Conservation (phyloP, 768 basidiomycete genomes). For the Dictyophora rubrovolvata region DNA sequence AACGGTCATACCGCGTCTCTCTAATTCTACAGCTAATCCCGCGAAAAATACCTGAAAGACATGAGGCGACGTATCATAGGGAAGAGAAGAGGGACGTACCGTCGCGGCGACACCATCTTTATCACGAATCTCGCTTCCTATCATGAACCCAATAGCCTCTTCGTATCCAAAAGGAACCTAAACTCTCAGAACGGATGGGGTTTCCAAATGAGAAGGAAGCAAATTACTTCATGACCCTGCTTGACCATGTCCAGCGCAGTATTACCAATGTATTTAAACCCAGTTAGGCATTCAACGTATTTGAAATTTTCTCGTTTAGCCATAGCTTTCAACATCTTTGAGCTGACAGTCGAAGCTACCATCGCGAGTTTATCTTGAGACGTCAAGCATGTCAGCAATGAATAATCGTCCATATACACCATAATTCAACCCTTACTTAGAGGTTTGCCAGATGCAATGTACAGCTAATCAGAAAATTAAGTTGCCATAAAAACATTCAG, state of each 20-base stretch:
- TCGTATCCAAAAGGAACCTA: conserved; percentile 67
- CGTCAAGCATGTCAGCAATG: neutral
- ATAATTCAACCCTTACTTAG: conserved; percentile 24
- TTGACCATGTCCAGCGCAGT: conserved; percentile 54
- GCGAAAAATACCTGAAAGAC: conserved; percentile 50
- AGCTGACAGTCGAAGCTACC: conserved; percentile 85
- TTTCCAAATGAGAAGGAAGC: neutral
- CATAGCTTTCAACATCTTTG: conserved; percentile 79
- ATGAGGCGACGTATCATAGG: neutral
- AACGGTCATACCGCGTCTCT: conserved; percentile 41
- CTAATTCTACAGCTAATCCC: conserved; percentile 48
- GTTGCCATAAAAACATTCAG: neutral
- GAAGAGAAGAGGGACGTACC: conserved; percentile 26
- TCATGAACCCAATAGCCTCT: conserved; percentile 90
- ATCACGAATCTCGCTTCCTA: conserved; percentile 67
- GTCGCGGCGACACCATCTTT: conserved; percentile 84
- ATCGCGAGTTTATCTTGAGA: conserved; percentile 58
- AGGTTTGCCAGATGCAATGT: conserved; percentile 34
- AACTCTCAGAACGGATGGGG: neutral
- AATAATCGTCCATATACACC: neutral
- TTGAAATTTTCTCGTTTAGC: conserved; percentile 68
- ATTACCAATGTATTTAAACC: conserved; percentile 89
- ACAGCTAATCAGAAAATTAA: conserved; percentile 14
- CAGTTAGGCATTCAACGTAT: conserved; percentile 80
- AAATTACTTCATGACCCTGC: conserved; percentile 53